Evolutionary conservation across 2,329 filamentous ascomycete genomes (phyloP).

Genomic region (Phialemoniopsis sp.): DNA sequence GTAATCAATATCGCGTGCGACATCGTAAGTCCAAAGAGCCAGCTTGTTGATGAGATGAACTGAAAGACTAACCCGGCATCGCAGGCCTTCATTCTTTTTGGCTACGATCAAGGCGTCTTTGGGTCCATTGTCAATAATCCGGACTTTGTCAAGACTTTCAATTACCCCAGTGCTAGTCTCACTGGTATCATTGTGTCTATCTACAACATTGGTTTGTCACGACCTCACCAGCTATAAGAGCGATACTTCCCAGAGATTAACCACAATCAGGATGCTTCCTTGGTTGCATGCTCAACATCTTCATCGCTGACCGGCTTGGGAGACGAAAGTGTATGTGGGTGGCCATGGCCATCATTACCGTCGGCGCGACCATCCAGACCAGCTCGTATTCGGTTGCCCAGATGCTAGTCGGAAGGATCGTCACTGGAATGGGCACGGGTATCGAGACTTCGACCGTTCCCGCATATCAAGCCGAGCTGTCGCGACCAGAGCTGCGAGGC

Average conservation of each 20-base stretch:
- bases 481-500: constrained; percentile 34
- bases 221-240: background rate
- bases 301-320: constrained; percentile 13
- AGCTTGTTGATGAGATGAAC: no score
- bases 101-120: constrained; percentile 46
- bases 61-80: no score
- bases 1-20: constrained; percentile 13
- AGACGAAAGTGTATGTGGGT: constrained; percentile 15
- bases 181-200: constrained; percentile 36
- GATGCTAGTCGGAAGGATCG: constrained; percentile 34
- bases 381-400: constrained; percentile 28
- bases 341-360: constrained; percentile 18
- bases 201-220: constrained; percentile 29
- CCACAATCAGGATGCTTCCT: constrained; percentile 34
- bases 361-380: constrained; percentile 20
- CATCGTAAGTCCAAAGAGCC: no score
- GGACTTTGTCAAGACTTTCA: constrained; percentile 34
- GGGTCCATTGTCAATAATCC: constrained; percentile 39
- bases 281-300: constrained; percentile 20
- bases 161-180: constrained; percentile 26
- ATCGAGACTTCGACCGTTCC: constrained; percentile 25
- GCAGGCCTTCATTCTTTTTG: constrained; percentile 28
- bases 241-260: no score
- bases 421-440: constrained; percentile 21
- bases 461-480: constrained; percentile 39